Conservation (phyloP, 768 basidiomycete genomes). For the Antrodiella citrinella region DNA sequence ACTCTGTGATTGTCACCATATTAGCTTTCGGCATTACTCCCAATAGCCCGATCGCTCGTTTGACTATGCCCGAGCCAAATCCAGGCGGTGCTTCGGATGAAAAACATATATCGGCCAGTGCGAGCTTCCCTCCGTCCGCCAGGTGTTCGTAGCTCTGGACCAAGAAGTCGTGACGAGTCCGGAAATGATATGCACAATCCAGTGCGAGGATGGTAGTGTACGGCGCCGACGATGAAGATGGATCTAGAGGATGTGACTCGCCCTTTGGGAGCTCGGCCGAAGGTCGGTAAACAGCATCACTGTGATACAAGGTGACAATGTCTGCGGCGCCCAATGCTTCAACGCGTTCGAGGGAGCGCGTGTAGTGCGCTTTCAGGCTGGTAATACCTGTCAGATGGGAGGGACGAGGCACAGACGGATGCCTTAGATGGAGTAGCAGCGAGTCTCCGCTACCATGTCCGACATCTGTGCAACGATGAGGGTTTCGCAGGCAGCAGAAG, state of each 20-base stretch:
- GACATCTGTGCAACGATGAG: too few relatives aligned
- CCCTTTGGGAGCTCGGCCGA: constrained; percentile 11
- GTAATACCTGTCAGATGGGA: constrained; percentile 49
- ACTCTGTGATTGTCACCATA: constrained; percentile 36
- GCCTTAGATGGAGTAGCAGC: constrained; percentile 42
- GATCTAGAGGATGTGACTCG: constrained; percentile 37
- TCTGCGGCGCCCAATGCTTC: constrained; percentile 8
- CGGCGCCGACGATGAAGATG: constrained; percentile 15
- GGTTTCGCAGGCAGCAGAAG: too few relatives aligned
- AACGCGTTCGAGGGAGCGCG: constrained; percentile 34
- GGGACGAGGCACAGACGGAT: constrained; percentile 38
- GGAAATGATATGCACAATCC: constrained; percentile 67
- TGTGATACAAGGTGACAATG: constrained; percentile 33
- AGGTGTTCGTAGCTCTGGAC: constrained; percentile 40
- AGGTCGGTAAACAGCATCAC: constrained; percentile 42
- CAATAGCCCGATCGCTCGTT: constrained; percentile 13
- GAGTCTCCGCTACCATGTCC: constrained; percentile 67
- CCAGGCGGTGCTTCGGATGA: constrained; percentile 8
- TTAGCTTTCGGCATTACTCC: constrained; percentile 40
- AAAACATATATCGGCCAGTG: constrained; percentile 58
- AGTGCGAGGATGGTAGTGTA: constrained; percentile 51
- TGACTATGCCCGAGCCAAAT: constrained; percentile 20
- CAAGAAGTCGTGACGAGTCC: constrained; percentile 43
- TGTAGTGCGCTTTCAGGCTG: constrained; percentile 39
- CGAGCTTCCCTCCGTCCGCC: constrained; percentile 41